These are phyloP conservation scores for Logfia minima DNA, from an alignment of 129 eudicot genomes.

Conservation along the genomic window DNA sequence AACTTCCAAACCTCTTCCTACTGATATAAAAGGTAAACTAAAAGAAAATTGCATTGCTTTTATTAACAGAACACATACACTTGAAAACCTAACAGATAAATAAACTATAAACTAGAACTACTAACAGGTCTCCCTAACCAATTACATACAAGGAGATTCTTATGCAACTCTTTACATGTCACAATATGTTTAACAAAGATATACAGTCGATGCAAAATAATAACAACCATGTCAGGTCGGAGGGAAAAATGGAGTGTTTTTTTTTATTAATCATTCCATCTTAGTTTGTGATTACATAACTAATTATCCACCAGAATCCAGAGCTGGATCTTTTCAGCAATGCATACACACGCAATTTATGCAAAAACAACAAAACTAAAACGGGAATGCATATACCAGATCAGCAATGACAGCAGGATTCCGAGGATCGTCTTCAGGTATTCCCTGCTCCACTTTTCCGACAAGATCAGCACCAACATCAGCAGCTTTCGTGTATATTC, in stretches of 20 bases:
- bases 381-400: constrained; percentile 55
- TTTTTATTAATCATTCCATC: neutral
- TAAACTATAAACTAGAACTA: constrained; percentile 8
- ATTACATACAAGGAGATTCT: neutral
- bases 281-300: neutral
- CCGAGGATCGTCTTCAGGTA: constrained; percentile 99
- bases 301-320: neutral
- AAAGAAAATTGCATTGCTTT: neutral
- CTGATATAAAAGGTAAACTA: neutral
- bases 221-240: neutral
- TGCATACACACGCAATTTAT: neutral
- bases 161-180: constrained; percentile 2
- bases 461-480: constrained; percentile 99
- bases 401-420: constrained; percentile 99
- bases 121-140: constrained; percentile 5
- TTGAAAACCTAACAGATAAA: constrained; percentile 19
- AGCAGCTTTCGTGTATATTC: constrained; percentile 98
- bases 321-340: neutral
- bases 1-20: constrained; percentile 13
- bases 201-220: neutral
- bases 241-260: neutral
- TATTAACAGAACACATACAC: neutral
- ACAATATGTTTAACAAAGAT: constrained; percentile 5
- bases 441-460: constrained; percentile 98
- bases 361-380: constrained; percentile 13